Percentiles rank a stretch among this genome's conserved stretches.
These are phyloP conservation scores for Huntiella decipiens DNA, from an alignment of 2,329 filamentous ascomycete species.

Conservation along the genomic window DNA sequence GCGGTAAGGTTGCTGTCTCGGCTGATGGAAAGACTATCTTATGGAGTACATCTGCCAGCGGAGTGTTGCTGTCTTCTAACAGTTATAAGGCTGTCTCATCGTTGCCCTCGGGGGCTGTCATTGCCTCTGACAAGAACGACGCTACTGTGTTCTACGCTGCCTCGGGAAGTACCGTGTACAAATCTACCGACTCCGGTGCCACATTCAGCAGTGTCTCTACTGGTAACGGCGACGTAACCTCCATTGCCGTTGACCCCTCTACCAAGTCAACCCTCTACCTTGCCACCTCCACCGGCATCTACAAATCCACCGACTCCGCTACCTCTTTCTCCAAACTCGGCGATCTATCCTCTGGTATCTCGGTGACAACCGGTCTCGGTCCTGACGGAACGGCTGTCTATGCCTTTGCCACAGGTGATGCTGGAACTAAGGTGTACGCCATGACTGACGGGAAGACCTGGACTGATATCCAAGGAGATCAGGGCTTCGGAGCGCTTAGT, in stretches of 20 bases:
- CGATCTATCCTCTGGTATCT: slow-evolving; percentile 21
- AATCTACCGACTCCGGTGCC: slow-evolving; percentile 28
- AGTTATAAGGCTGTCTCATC: slow-evolving; percentile 2
- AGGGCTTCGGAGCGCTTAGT: slow-evolving; percentile 27
- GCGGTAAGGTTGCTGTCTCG: slow-evolving; percentile 3
- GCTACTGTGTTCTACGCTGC: slow-evolving; percentile 34
- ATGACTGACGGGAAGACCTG: slow-evolving; percentile 26
- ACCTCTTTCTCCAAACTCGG: slow-evolving; percentile 25
- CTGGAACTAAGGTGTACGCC: slow-evolving; percentile 26
- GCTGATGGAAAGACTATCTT: slow-evolving; percentile 21
- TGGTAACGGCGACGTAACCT: slow-evolving; percentile 25
- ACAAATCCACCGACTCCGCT: slow-evolving; percentile 33
- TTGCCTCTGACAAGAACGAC: slow-evolving; percentile 35
- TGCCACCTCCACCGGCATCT: slow-evolving; percentile 34
- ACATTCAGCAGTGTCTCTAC: slow-evolving; percentile 25
- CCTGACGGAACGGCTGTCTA: slow-evolving; percentile 21
- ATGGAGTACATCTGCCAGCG: slow-evolving; percentile 6
- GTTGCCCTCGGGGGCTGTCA: slow-evolving; percentile 17
- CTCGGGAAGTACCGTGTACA: slow-evolving; percentile 27
- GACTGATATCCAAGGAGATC: slow-evolving; percentile 27
- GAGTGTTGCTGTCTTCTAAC: slow-evolving; percentile 4
- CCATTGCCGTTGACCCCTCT: slow-evolving; percentile 35
- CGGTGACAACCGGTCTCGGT: slow-evolving; percentile 26
- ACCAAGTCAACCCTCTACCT: slow-evolving; percentile 41
- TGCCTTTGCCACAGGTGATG: slow-evolving; percentile 17